A percentile compares a stretch with the other conserved stretches of the same genome.
Conservation (phyloP, 257 asterid genomes). For the Przewalskia tangutica region DNA sequence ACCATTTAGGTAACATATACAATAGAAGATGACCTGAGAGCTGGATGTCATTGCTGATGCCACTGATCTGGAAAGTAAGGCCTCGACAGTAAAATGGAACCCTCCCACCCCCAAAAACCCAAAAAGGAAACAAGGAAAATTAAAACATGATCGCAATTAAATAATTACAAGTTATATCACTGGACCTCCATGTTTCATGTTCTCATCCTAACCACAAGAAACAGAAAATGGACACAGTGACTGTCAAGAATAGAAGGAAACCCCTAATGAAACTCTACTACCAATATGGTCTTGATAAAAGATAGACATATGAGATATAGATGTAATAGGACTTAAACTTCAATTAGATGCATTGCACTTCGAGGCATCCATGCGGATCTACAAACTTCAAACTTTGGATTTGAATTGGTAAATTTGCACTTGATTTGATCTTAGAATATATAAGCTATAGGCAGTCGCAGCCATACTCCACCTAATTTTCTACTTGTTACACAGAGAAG, state of each 20-base stretch:
- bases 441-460: neutral
- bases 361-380: neutral
- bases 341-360: neutral
- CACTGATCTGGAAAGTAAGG: neutral
- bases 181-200: neutral
- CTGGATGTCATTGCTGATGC: neutral
- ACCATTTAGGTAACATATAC: neutral
- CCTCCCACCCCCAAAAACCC: neutral
- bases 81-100: neutral
- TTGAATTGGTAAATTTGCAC: neutral
- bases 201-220: neutral
- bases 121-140: neutral
- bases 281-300: neutral
- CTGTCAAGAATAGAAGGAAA: neutral
- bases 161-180: neutral
- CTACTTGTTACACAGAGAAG: neutral
- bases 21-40: neutral
- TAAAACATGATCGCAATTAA: neutral
- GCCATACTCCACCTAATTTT: neutral
- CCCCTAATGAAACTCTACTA: neutral
- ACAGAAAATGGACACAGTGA: neutral
- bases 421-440: neutral
- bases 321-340: neutral
- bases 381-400: neutral
- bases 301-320: neutral